phyloP scores from a whole-genome alignment of 495 filamentous ascomycete genomes.

The Penicillium chermesinum region DNA sequence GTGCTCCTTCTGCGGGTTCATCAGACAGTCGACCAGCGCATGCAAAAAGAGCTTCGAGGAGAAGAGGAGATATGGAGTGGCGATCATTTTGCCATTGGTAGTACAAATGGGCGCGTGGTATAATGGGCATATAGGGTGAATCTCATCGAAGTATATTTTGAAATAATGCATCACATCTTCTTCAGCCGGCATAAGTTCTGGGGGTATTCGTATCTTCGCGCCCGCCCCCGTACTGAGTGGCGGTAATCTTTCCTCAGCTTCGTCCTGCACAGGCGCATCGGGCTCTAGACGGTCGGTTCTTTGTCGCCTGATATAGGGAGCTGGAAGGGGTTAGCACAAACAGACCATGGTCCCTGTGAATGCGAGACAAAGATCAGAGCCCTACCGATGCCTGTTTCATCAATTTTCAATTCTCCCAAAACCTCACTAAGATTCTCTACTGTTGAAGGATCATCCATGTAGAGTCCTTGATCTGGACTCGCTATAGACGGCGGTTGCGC shows the following conservation, averaged over 20 bases:
- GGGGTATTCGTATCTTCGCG: constrained; percentile 78
- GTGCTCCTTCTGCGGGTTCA: constrained; percentile 76
- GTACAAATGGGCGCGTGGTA: constrained; percentile 80
- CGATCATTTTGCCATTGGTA: constrained; percentile 88
- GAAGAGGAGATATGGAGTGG: constrained; percentile 80
- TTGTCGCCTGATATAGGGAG: constrained; percentile 82
- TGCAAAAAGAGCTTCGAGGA: constrained; percentile 94
- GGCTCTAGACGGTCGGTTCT: constrained; percentile 55
- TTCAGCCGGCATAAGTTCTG: constrained; percentile 89
- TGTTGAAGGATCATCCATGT: constrained; percentile 57
- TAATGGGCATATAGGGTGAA: constrained; percentile 96
- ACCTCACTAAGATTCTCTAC: constrained; percentile 72
- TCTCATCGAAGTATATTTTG: constrained; percentile 84
- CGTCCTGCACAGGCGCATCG: constrained; percentile 74
- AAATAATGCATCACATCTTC: constrained; percentile 81
- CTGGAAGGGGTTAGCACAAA: constrained; percentile 35
- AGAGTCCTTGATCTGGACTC: constrained; percentile 31
- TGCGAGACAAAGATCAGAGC: constrained; percentile 15
- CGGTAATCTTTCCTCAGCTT: constrained; percentile 66
- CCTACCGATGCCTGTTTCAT: constrained; percentile 84
- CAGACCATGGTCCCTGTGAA: no score
- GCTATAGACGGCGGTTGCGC: constrained; percentile 49
- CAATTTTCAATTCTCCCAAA: constrained; percentile 79
- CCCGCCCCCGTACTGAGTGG: constrained; percentile 62
- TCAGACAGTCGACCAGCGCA: constrained; percentile 80